Conservation (phyloP, 306 rosid genomes). For the Cucurbita pepo region DNA sequence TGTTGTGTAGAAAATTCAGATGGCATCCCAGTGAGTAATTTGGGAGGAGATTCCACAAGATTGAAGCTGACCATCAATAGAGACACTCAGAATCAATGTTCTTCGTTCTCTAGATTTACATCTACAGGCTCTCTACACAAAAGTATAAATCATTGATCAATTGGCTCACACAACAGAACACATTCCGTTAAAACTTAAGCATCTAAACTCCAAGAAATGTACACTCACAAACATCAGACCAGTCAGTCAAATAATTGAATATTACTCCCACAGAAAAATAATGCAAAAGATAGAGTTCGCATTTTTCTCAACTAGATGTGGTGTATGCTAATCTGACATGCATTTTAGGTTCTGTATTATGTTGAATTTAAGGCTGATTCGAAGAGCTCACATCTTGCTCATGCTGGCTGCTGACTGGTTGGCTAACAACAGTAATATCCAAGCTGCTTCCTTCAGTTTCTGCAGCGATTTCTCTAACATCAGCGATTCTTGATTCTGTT, state of each 20-base stretch:
- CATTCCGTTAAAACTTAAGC: neutral
- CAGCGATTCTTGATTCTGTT: conserved; percentile 79
- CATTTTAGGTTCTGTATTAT: neutral
- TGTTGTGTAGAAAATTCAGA: neutral
- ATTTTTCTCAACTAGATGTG: neutral
- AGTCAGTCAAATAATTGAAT: neutral
- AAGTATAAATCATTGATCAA: neutral
- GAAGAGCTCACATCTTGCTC: conserved; percentile 54
- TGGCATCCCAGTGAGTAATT: neutral
- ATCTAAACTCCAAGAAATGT: conserved; percentile 3
- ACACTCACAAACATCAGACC: neutral
- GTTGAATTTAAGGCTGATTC: conserved; percentile 19
- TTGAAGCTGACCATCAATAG: neutral
- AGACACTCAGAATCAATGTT: neutral
- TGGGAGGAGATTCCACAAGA: neutral
- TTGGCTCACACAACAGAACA: conserved; percentile 3
- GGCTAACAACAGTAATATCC: conserved; percentile 86
- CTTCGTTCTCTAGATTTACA: neutral
- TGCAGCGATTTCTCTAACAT: conserved; percentile 71
- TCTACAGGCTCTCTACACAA: neutral
- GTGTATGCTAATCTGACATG: neutral
- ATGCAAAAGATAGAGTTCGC: neutral
- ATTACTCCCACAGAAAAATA: neutral
- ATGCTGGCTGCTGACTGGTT: conserved; percentile 39
- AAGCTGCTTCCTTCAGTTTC: conserved; percentile 73